Base-by-base conservation (phyloP, 331 rosid genomes). In the Acacia concinna region DNA sequence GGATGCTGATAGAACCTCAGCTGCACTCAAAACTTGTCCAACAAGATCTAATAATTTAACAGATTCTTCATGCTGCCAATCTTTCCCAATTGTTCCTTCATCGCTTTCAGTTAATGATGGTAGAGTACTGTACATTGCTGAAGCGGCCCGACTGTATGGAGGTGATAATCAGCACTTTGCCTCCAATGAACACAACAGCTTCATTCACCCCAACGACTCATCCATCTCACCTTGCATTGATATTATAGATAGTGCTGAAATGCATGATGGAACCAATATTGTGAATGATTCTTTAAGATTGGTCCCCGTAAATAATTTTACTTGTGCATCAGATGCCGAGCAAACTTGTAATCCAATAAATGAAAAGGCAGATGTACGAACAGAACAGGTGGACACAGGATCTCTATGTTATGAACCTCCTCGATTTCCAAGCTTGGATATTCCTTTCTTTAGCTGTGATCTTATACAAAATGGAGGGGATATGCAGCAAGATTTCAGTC, bases 401-500 rank as follows among this genome's bases (percentile, higher is more conserved):
- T 78, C 86, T 78, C 90, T 93, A 12, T 96, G 95, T 81, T 96
- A 96, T 66, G 97, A 93, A 74, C 99, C 99, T 37, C 99, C 99
- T 70, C 95, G 97, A 51, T 93, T 96, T 81, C 98, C 99, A 40
- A 90, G 97, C 78, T 82, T 87, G 87, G 99, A 96, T 80, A 71
- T 88, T 77, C 99, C 99, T 72, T 96, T 96, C 88, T 88, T 96
- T 46, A 96, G 97, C 82, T 96, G 99, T 77, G 99, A 96, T 89
- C 99, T 96, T 84, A 56, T 82, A 81, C 97, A 92, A 81, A 78
- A 91, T 35, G 89, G 97, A 37, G 79, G 87, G 65, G 97, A 96
- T 78, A 88, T 89, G 91, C 99, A 90, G 83, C 99, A 96, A 88
- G 99, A 96, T 59, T 96, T 91, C 75, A 96, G 99, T 83, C 99